Base-by-base conservation (phyloP, 1,284 basidiomycete genomes). In the Cutaneotrichosporon cyanovorans region DNA sequence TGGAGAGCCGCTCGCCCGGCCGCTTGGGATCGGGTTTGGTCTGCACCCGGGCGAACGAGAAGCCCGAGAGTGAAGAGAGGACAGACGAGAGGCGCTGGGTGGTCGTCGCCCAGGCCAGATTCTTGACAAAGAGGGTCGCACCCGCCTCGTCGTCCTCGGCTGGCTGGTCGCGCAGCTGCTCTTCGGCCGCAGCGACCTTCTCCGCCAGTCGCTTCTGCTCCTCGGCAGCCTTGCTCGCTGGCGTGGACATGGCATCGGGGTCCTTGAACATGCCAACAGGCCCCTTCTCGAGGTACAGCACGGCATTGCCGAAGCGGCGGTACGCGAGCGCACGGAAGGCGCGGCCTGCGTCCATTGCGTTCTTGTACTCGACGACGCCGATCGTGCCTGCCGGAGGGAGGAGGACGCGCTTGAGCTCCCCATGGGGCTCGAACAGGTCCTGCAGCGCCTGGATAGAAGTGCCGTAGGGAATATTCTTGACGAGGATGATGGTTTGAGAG, bases 391-490 rank as follows among this genome's bases (percentile, higher is more conserved):
- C 83, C 0, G 93, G 92, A 0, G 93, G 91, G 0, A 97, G 80
- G 3, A 97, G 71, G 4, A 95, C 80, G 15, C 85, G 78, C 20
- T 68, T 76, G n/a, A 95, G 74, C 45, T 78, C 75, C 7, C 91
- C 92, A 60, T 88, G 83, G 0, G 78, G 77, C 25, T 80, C 78
- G 62, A 98, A 95, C 36, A 97, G 66, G 51, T 83, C 82, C 28
- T 80, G 78, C 16, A 97, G 78, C 52, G 85, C 80, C 11, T 81
- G 79, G 0, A 75, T 73, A 1, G 83, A 80, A 0, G 91, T 96
- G 14, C 89, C 89, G 61, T 87, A 95, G 0, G 93, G 92, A 37
- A 98, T 91, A 71, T 98, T 97, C 75, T 98, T 98, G 52, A 97
- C 87, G 9, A 98, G 78, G 47, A 97, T 83, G 37, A 79, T 82